Evolutionary conservation across 805 yeast species (phyloP), one percentile per base, ranked within the genome.

Genomic region (Isabelozyma heimii): DNA sequence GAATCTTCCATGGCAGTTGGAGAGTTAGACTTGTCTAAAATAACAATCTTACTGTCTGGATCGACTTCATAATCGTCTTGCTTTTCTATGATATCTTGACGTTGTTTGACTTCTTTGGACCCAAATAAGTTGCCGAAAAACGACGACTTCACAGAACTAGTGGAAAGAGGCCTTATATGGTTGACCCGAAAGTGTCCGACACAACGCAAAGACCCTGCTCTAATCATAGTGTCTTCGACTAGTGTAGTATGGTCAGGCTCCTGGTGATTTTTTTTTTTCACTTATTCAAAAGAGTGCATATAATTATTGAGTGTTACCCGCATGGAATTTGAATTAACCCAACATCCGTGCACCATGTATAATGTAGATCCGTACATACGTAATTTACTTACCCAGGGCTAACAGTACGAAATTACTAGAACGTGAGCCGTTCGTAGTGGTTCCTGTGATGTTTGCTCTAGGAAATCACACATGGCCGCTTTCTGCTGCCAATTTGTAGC

Each of bases 11-110:
- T 8, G 1, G 12, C 14, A 7, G 51, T 55, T 10, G 75, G 73
- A 8, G 76, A 66, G 57, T 73, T 73, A 26, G 62, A 55, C 48
- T 66, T 57, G 52, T 58, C 63, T 54, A 73, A 69, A 42, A 72
- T 58, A 35, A 67, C 66, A 44, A 73, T 66, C 45, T 71, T 70
- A 27, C 66, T 51, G 16, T 47, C 45, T 2, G 66, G 62, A 42
- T 65, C 71, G 17, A 59, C 60, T 52, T 68, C 72, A 47, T 60
- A 68, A 37, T 70, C 63, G 53, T 69, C 69, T 57, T 73, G 75
- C 43, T 70, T 73, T 46, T 69, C 65, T 40, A 69, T 59, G 44
- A 73, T 60, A 12, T 65, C 61, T 47, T 72, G 69, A 51, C 66
- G 62, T 45, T 62, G 67, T 46, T 70, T 61, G 43, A 62, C 56